These are phyloP conservation scores for Wickerhamomyces hampshirensis DNA, from an alignment of 805 yeast species.

Conservation along the genomic window DNA sequence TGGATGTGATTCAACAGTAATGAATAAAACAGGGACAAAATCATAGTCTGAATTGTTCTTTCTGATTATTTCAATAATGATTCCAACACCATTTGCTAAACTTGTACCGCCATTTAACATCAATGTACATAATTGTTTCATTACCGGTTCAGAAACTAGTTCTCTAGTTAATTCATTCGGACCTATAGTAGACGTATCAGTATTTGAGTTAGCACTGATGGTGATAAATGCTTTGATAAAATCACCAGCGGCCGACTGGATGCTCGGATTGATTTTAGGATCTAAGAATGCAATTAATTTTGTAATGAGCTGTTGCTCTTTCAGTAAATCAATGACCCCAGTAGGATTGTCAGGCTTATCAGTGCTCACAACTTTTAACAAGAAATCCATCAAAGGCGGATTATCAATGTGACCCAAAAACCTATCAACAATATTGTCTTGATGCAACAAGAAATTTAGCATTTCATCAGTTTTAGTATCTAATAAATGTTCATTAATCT, in stretches of 20 bases:
- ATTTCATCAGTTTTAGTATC: constrained; percentile 86
- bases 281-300: constrained; percentile 65
- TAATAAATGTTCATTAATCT: constrained; percentile 81
- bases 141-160: constrained; percentile 69
- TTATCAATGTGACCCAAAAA: constrained; percentile 85
- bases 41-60: constrained; percentile 97
- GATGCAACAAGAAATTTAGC: constrained; percentile 62
- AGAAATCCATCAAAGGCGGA: constrained; percentile 91
- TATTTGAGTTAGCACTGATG: constrained; percentile 87
- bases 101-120: constrained; percentile 87
- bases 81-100: constrained; percentile 89
- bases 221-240: constrained; percentile 91
- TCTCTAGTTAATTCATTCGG: constrained; percentile 93
- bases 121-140: constrained; percentile 61
- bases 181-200: constrained; percentile 87
- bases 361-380: constrained; percentile 83
- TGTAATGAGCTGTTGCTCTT: constrained; percentile 69
- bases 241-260: constrained; percentile 93
- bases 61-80: constrained; percentile 88
- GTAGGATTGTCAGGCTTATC: constrained; percentile 89
- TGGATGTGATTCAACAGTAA: constrained; percentile 83
- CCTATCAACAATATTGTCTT: constrained; percentile 67
- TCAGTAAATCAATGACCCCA: constrained; percentile 74
- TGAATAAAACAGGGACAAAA: constrained; percentile 75
- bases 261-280: constrained; percentile 61